Percentiles rank a stretch among this genome's conserved stretches.
Conservation (phyloP, 148 eudicot genomes). For the Rheum nobile region DNA sequence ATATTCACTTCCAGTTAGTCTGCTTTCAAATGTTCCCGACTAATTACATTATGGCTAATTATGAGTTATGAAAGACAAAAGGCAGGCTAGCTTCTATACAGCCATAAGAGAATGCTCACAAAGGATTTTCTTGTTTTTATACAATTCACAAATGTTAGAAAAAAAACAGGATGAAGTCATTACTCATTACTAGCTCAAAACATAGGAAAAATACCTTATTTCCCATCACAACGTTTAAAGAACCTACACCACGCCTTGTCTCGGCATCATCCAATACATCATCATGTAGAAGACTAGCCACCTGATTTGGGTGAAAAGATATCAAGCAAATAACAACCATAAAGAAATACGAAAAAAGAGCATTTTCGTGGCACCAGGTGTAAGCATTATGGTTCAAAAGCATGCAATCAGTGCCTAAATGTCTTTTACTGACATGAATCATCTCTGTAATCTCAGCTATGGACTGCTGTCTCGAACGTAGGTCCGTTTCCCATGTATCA, state of each 20-base stretch:
- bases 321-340: not conserved
- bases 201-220: conserved; percentile 6
- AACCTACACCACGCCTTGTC: conserved; percentile 63
- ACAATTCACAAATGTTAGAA: conserved; percentile 59
- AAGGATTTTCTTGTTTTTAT: conserved; percentile 40
- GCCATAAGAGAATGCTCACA: not conserved
- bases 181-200: not conserved
- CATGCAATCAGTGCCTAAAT: not conserved
- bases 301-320: conserved; percentile 25
- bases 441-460: conserved; percentile 91
- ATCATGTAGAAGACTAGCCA: conserved; percentile 99
- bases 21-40: not conserved
- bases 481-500: conserved; percentile 38
- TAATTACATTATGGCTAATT: not conserved
- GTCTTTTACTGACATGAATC: conserved; percentile 64
- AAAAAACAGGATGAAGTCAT: not conserved
- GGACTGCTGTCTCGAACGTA: conserved; percentile 68
- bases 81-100: not conserved
- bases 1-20: not conserved
- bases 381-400: not conserved
- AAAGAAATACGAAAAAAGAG: conserved; percentile 1
- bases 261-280: conserved; percentile 98
- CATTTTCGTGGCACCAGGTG: not conserved
- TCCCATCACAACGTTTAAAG: conserved; percentile 8
- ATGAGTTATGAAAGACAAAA: not conserved